These are phyloP conservation scores for Fusarium tjaetaba DNA, from an alignment of 2,329 filamentous ascomycete genomes.

Conservation along the genomic window DNA sequence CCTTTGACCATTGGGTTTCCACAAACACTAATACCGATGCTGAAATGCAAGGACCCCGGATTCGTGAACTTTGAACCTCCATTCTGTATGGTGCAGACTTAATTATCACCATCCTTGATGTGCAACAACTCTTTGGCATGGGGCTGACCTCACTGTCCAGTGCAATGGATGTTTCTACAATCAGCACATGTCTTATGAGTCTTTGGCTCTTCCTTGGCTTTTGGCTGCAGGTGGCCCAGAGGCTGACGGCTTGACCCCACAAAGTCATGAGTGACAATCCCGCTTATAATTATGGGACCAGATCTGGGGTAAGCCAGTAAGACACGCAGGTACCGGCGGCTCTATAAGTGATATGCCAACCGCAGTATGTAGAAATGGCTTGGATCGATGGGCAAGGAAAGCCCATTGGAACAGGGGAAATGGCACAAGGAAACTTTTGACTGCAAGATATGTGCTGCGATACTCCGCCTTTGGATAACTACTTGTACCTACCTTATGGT, in stretches of 20 bases:
- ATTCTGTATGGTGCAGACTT: not conserved
- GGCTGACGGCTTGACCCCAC: constrained; percentile 2
- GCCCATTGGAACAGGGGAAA: not conserved
- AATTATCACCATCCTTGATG: not conserved
- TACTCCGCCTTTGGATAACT: not conserved
- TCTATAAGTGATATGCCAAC: not conserved
- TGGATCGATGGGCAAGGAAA: not conserved
- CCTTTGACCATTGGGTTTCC: not conserved
- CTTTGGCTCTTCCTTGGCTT: not conserved
- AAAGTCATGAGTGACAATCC: not conserved
- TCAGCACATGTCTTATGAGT: constrained; percentile 6
- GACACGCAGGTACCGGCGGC: constrained; percentile 26
- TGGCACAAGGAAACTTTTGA: no score
- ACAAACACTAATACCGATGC: not conserved
- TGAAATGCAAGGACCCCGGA: not conserved
- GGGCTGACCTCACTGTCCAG: not conserved
- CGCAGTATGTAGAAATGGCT: not conserved
- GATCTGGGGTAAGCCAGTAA: constrained; percentile 38
- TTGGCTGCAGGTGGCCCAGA: not conserved
- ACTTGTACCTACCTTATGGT: not conserved
- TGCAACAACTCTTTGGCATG: not conserved
- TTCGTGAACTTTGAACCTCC: not conserved
- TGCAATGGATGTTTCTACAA: constrained; percentile 4
- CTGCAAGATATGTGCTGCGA: not conserved
- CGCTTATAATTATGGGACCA: constrained; percentile 21